Conservation (phyloP, 2,329 filamentous ascomycete genomes). For the Penicillium rolfsii region DNA sequence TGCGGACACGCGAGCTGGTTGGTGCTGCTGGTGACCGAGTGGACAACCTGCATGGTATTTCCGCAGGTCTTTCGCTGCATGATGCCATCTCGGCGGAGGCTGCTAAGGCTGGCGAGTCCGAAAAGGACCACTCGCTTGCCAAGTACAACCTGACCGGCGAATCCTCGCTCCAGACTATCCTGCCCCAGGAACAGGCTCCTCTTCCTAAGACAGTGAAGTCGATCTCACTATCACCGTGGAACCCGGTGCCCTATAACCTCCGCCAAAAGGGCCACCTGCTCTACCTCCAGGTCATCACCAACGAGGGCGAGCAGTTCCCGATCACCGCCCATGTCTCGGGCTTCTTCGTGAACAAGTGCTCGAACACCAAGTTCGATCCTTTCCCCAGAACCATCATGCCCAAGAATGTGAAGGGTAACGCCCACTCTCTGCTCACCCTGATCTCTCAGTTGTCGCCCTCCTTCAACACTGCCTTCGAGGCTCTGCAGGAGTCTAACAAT, state of each 20-base stretch:
- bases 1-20: constrained; percentile 88
- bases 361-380: constrained; percentile 93
- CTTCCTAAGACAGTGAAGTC: constrained; percentile 90
- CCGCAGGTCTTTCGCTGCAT: constrained; percentile 83
- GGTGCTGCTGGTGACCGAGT: constrained; percentile 87
- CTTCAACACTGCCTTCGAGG: constrained; percentile 74
- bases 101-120: constrained; percentile 43
- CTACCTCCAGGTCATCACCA: constrained; percentile 85
- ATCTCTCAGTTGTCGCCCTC: constrained; percentile 79
- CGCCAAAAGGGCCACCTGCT: constrained; percentile 90
- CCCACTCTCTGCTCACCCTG: constrained; percentile 84
- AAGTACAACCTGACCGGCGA: constrained; percentile 77
- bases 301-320: constrained; percentile 92
- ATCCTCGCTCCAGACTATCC: constrained; percentile 69
- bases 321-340: constrained; percentile 92
- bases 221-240: constrained; percentile 89
- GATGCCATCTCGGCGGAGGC: constrained; percentile 67
- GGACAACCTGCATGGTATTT: constrained; percentile 82
- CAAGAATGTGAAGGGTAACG: constrained; percentile 66
- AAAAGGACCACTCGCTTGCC: constrained; percentile 60
- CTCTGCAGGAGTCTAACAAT: constrained; percentile 82
- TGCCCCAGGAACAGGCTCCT: constrained; percentile 68
- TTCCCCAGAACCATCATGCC: constrained; percentile 71
- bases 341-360: constrained; percentile 96
- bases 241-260: constrained; percentile 89